Percentiles rank a stretch among this genome's conserved stretches.
phyloP scores from a whole-genome alignment of 2,329 filamentous ascomycete genomes.

The Dactylellina haptotyla region DNA sequence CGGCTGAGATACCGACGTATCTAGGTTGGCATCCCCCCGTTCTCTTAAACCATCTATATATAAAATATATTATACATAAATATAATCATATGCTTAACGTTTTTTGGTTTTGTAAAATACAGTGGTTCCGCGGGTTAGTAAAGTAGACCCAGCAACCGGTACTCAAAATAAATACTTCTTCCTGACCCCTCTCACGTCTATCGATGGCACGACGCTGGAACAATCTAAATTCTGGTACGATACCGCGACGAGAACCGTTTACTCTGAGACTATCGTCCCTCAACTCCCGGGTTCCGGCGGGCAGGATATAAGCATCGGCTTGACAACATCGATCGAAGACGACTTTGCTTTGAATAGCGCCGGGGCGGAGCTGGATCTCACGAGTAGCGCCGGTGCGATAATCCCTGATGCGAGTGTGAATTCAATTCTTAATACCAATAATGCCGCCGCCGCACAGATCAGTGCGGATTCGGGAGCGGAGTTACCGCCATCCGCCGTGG shows the following conservation, averaged over 20 bases:
- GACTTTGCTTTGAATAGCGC: neutral
- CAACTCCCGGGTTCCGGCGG: neutral
- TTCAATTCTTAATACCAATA: neutral
- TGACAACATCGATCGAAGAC: slow-evolving; percentile 21
- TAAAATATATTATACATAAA: neutral
- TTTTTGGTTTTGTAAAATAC: neutral
- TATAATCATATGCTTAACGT: neutral
- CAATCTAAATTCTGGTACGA: slow-evolving; percentile 41
- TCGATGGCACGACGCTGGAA: neutral
- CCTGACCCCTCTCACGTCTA: slow-evolving; percentile 2
- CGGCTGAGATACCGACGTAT: neutral
- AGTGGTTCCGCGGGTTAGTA: slow-evolving; percentile 24
- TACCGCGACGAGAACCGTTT: slow-evolving; percentile 1
- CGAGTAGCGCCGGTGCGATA: neutral
- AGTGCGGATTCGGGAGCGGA: neutral
- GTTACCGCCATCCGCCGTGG: neutral
- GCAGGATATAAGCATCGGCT: neutral
- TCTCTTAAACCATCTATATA: neutral
- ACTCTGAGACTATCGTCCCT: slow-evolving; percentile 10
- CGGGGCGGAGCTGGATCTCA: neutral
- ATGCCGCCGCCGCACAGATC: too few relatives aligned
- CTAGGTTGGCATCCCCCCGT: neutral
- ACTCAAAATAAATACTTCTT: slow-evolving; percentile 32
- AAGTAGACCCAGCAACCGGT: neutral
- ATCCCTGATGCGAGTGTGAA: neutral